Percentiles rank a stretch among this genome's conserved stretches.
Conservation (phyloP, 2,329 filamentous ascomycete genomes). For the Laburnicola sp. region DNA sequence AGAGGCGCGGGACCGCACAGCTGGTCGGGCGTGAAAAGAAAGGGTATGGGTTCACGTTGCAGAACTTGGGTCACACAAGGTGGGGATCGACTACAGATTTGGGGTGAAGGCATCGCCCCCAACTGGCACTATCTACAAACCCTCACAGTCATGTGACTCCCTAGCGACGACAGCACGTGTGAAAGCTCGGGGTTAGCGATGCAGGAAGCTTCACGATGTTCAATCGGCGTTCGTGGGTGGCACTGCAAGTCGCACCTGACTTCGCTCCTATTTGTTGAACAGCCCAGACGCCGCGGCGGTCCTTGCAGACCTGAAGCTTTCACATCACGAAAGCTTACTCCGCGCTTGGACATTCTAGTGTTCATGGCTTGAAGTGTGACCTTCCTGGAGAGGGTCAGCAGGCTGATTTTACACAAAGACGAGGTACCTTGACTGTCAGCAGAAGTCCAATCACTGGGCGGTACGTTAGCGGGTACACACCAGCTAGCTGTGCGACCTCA, state of each 20-base stretch:
- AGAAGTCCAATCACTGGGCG: neutral
- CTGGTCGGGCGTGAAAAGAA: slow-evolving; percentile 5
- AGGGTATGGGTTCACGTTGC: slow-evolving; percentile 5
- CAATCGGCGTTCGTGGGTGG: neutral
- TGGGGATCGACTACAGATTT: neutral
- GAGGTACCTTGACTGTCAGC: neutral
- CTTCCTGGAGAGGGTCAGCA: neutral
- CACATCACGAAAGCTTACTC: neutral
- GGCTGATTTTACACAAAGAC: slow-evolving; percentile 3
- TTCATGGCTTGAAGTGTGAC: neutral
- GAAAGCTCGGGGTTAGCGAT: slow-evolving; percentile 1
- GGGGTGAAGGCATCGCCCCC: slow-evolving; percentile 1
- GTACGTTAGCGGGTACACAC: neutral
- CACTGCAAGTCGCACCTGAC: neutral
- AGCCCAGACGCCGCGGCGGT: neutral
- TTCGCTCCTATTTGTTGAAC: neutral
- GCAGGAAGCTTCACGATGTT: slow-evolving; percentile 1
- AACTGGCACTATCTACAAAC: neutral
- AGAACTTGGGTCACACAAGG: slow-evolving; percentile 5
- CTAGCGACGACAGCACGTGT: neutral
- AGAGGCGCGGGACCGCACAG: slow-evolving; percentile 5
- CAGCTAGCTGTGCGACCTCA: neutral
- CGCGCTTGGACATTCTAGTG: neutral
- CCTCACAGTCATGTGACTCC: slow-evolving; percentile 5
- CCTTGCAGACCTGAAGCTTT: slow-evolving; percentile 1